These are phyloP conservation scores for Fusarium sp. DNA, from an alignment of 2,329 filamentous ascomycete species.

Conservation along the genomic window DNA sequence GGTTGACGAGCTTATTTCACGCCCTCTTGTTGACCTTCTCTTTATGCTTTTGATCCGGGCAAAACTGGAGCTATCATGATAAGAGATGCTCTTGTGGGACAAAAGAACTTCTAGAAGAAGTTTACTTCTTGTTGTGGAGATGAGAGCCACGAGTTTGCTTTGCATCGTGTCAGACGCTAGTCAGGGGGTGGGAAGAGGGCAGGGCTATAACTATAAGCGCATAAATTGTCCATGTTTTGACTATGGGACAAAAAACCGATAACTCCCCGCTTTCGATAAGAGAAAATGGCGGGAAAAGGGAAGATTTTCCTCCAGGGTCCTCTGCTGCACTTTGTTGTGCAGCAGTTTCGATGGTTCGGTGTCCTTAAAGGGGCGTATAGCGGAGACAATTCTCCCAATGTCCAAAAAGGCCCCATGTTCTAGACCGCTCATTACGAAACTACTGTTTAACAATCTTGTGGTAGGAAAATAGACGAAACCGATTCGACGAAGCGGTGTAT, in stretches of 20 bases:
- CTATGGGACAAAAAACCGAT: constrained; percentile 16
- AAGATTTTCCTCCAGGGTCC: constrained; percentile 29
- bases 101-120: constrained; percentile 36
- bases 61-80: constrained; percentile 28
- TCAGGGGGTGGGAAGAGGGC: constrained; percentile 12
- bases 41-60: constrained; percentile 29
- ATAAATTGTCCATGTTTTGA: constrained; percentile 24
- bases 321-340: constrained; percentile 29
- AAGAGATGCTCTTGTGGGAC: constrained; percentile 23
- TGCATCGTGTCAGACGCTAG: constrained; percentile 35
- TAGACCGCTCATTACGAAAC: constrained; percentile 26
- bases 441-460: constrained; percentile 2
- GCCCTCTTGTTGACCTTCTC: constrained; percentile 21
- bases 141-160: constrained; percentile 12
- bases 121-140: constrained; percentile 24
- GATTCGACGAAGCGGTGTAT: constrained; percentile 30
- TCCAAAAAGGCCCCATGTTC: constrained; percentile 5
- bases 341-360: constrained; percentile 11
- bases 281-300: constrained; percentile 31
- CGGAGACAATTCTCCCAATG: constrained; percentile 16
- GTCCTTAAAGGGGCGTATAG: constrained; percentile 9
- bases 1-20: constrained; percentile 11
- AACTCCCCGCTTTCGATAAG: constrained; percentile 29
- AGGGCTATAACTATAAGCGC: constrained; percentile 30
- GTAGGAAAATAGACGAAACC: constrained; percentile 11